Evolutionary conservation across 768 basidiomycete species (phyloP), one percentile per base, ranked within the genome.

Genomic region (Tulasnella sp.): DNA sequence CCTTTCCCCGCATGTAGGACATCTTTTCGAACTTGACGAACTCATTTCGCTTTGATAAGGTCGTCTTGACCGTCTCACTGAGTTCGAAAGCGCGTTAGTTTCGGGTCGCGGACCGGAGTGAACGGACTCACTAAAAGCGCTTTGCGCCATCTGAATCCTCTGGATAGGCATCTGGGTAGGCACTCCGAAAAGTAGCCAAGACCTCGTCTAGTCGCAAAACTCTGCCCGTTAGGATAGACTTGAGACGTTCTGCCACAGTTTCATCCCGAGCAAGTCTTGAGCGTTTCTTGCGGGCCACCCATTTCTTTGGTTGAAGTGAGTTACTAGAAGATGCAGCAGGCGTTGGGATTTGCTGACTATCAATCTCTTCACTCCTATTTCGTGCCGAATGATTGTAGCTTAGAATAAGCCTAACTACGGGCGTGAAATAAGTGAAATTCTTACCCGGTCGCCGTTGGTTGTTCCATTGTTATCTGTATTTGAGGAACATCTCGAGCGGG

Each of bases 11-110:
- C 64, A 69, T 69, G 18, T 69, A 28, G 4, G 64, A 12, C 64
- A 69, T 28, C 64, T 69, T 69, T 8, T 28, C 64, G 28, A 14
- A 69, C 31, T 69, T 69, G 31, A 69, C 31, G 28, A 69, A 69
- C 34, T 69, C 64, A 69, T 69, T 69, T 34, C 64, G 64, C 31
- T 69, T 69, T 69, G 64, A 69, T 12, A 69, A 37, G 14, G 64
- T 69, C 28, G 64, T 69, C 64, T 69, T 69, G 12, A 69, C 18
- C 1, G 64, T 69, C 34, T 69, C 28, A 16, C 64, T 69, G 24
- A 69, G 18, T 69, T 37, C 28, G 18, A 34, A 34, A 69, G 28
- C 31, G 11, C 1, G 0, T 37, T 9, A 69, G 28, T 69, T 18
- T 31, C 64, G 34, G 16, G 6, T 37, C 24, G 12, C 20, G 16